Conservation (phyloP, 2,329 filamentous ascomycete species). For the Penicillium hordei region DNA sequence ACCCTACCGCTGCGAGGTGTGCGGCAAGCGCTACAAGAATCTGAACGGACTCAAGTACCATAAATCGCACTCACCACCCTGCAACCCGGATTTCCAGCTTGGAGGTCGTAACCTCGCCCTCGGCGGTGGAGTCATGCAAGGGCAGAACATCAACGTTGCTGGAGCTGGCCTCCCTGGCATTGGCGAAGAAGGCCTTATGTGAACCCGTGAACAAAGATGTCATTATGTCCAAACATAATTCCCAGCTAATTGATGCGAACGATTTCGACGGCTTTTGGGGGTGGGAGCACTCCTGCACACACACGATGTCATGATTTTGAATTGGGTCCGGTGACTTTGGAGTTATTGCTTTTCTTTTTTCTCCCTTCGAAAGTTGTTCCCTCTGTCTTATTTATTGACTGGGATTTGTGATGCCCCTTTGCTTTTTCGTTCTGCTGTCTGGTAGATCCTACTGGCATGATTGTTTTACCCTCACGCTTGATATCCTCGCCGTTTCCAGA, state of each 20-base stretch:
- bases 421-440: background rate
- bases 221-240: slow-evolving; percentile 25
- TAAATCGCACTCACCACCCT: slow-evolving; percentile 81
- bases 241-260: slow-evolving; percentile 31
- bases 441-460: slow-evolving; percentile 2
- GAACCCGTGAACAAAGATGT: slow-evolving; percentile 17
- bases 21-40: slow-evolving; percentile 98
- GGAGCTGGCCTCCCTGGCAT: slow-evolving; percentile 50
- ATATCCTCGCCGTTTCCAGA: slow-evolving; percentile 23
- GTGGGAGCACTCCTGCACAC: slow-evolving; percentile 15
- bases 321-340: slow-evolving; percentile 24
- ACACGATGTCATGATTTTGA: slow-evolving; percentile 29
- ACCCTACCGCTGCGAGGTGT: slow-evolving; percentile 94
- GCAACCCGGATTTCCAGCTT: slow-evolving; percentile 76
- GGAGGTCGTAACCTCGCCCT: slow-evolving; percentile 43
- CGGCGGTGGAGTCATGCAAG: slow-evolving; percentile 47
- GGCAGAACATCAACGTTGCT: slow-evolving; percentile 49
- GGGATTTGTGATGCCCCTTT: background rate
- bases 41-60: slow-evolving; percentile 96
- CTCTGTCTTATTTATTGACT: background rate
- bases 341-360: slow-evolving; percentile 22
- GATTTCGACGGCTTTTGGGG: slow-evolving; percentile 28
- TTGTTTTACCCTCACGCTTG: slow-evolving; percentile 17
- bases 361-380: slow-evolving; percentile 11
- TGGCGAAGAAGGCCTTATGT: slow-evolving; percentile 45